Base-by-base conservation (phyloP, 345 rosid genomes). In the Euphorbia lathyris region DNA sequence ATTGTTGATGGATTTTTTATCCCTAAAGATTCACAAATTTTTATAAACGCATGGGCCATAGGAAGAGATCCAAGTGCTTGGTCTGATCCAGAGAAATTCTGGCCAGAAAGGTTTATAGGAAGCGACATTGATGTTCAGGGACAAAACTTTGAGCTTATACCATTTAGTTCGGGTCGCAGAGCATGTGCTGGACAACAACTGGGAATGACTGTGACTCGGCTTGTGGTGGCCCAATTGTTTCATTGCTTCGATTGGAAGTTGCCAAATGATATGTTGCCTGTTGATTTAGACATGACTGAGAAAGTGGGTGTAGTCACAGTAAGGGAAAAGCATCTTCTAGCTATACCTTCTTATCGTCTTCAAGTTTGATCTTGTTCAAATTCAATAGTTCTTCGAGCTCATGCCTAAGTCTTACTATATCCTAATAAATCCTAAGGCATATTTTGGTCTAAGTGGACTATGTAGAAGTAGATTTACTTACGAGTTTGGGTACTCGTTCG, bases 221-320 rank as follows among this genome's bases (percentile, higher is more conserved):
- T 62, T 7, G 76, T 74, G 32, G 0, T 78, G 13, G 89, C 84
- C 0, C 89, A 86, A 8, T 57, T 86, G 13, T 74, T 79, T 9
- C 87, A 86, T 72, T 83, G 86, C 79, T 86, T 86, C 61, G 78
- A 75, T 42, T 83, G 86, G 90, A 75, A 82, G 40, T 83, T 83
- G 1, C 83, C 84, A 0, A 26, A 73, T 3, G 68, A 25, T 19
- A 32, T 63, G 74, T 14, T 71, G 42, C 63, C 55, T 0, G 5
- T 8, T 0, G 84, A 83, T 0, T 30, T 83, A 51, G 83, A 86
- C 66, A 83, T 86, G 87, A 74, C 70, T 0, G 87, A 86, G 55
- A 73, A 61, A 42, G 83, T 82, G 5, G 27, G 84, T 23, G 59
- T 82, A 1, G 76, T 63, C 1, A 68, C 69, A 9, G 76, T 79